These are phyloP conservation scores for Corymbia calophylla DNA, from an alignment of 441 rosid genomes.

Conservation along the genomic window DNA sequence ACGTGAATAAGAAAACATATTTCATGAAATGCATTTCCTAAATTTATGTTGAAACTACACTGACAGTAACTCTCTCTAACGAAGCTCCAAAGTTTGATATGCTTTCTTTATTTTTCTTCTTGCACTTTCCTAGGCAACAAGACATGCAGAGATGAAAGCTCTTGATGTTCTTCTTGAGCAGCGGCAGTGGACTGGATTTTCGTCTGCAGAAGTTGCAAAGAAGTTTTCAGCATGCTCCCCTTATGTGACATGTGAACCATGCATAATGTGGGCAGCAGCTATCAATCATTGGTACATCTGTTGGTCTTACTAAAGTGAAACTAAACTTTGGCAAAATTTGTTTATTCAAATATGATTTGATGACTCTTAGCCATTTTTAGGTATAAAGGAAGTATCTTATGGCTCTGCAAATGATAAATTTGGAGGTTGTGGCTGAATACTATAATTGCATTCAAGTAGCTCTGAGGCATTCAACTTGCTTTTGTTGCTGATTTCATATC, in stretches of 20 bases:
- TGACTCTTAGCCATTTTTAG: not conserved
- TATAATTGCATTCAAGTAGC: not conserved
- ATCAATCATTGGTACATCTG: not conserved
- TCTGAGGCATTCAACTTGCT: not conserved
- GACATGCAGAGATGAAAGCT: not conserved
- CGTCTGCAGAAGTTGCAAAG: not conserved
- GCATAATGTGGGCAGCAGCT: not conserved
- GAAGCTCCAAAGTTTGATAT: not conserved
- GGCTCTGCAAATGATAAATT: not conserved
- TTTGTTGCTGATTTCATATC: not conserved
- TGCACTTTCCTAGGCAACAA: not conserved
- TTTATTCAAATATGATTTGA: not conserved
- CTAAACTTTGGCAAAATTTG: not conserved
- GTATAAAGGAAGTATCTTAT: not conserved
- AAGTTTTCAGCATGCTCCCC: not conserved
- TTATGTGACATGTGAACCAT: not conserved
- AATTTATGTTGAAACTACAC: not conserved
- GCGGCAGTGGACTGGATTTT: not conserved
- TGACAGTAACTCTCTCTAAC: not conserved
- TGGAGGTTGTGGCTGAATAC: not conserved
- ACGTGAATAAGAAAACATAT: not conserved
- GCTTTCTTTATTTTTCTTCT: not conserved
- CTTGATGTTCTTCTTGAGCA: not conserved
- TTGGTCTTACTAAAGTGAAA: not conserved
- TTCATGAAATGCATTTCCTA: not conserved